These are phyloP conservation scores for Durio zibethinus DNA, from an alignment of 345 rosid genomes.

Conservation along the genomic window DNA sequence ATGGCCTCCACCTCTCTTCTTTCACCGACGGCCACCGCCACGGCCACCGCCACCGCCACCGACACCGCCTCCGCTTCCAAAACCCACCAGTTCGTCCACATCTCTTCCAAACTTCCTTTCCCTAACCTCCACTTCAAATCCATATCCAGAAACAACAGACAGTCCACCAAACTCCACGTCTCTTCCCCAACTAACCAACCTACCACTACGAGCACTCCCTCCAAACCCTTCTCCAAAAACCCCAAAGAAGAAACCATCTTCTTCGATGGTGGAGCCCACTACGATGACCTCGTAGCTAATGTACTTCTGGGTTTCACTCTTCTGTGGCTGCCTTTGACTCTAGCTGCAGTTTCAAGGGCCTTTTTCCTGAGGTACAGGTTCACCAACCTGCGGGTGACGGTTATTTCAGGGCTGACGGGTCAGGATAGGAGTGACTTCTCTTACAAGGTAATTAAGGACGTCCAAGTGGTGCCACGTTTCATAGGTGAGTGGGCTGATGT, in stretches of 20 bases:
- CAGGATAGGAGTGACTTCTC: constrained; percentile 90
- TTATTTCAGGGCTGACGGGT: constrained; percentile 81
- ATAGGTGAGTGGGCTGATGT: constrained; percentile 96
- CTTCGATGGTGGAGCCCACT: constrained; percentile 94
- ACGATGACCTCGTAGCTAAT: constrained; percentile 84
- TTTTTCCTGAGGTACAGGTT: constrained; percentile 84
- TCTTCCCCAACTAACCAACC: constrained; percentile 53
- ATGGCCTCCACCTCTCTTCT: constrained; percentile 39
- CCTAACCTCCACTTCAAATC: constrained; percentile 15
- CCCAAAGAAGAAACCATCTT: constrained; percentile 63
- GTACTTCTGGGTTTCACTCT: constrained; percentile 81
- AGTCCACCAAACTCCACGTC: constrained; percentile 39
- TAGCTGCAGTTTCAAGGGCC: constrained; percentile 84
- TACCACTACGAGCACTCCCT: constrained; percentile 22
- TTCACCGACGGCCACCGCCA: constrained; percentile 21
- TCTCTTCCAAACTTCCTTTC: constrained; percentile 23
- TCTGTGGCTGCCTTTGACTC: constrained; percentile 87
- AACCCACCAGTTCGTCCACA: constrained; percentile 18
- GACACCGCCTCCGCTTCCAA: constrained; percentile 19
- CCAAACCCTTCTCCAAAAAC: constrained; percentile 29
- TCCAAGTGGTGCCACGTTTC: constrained; percentile 88
- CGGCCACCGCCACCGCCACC: constrained; percentile 19
- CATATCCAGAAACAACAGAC: constrained; percentile 21
- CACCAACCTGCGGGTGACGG: constrained; percentile 88
- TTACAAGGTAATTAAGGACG: constrained; percentile 82